phyloP scores from a whole-genome alignment of 805 yeast species.

The Schwanniomyces sp. region DNA sequence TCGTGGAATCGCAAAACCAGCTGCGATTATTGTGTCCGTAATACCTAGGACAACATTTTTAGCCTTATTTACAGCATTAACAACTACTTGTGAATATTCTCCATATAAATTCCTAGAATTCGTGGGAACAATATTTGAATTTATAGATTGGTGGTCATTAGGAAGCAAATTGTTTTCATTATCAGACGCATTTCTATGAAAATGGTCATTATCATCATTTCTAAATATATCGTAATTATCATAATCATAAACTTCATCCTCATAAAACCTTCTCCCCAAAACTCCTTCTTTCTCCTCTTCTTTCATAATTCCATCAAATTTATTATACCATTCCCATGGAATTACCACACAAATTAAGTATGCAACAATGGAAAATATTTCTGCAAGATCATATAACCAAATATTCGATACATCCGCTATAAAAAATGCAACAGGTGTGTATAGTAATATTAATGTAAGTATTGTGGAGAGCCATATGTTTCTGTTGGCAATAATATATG shows the following conservation, averaged over 20 bases:
- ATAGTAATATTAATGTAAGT: conserved; percentile 53
- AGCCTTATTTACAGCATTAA: conserved; percentile 13
- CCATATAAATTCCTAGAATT: background rate
- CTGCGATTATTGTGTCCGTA: conserved; percentile 55
- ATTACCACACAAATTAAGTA: conserved; percentile 69
- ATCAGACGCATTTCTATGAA: conserved; percentile 10
- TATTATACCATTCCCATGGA: conserved; percentile 86
- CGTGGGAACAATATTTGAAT: background rate
- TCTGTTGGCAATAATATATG: conserved; percentile 48
- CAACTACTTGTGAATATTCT: background rate
- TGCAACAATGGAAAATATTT: conserved; percentile 70
- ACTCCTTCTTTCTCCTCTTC: conserved; percentile 67
- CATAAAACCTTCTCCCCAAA: conserved; percentile 72
- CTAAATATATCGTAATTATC: conserved; percentile 41
- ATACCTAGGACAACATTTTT: conserved; percentile 41
- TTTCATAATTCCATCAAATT: conserved; percentile 57
- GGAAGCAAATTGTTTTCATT: background rate
- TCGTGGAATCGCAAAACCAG: conserved; percentile 58
- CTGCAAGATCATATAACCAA: conserved; percentile 75
- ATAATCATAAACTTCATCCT: conserved; percentile 55
- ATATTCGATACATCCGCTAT: conserved; percentile 73
- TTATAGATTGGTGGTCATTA: background rate
- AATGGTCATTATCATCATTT: conserved; percentile 25
- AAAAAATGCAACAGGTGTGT: conserved; percentile 67
- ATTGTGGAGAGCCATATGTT: conserved; percentile 55